A percentile compares a stretch with the other conserved stretches of the same genome.
These are phyloP conservation scores for Babesia divergens DNA, from an alignment of 169 alveolate genomes.

Conservation along the genomic window DNA sequence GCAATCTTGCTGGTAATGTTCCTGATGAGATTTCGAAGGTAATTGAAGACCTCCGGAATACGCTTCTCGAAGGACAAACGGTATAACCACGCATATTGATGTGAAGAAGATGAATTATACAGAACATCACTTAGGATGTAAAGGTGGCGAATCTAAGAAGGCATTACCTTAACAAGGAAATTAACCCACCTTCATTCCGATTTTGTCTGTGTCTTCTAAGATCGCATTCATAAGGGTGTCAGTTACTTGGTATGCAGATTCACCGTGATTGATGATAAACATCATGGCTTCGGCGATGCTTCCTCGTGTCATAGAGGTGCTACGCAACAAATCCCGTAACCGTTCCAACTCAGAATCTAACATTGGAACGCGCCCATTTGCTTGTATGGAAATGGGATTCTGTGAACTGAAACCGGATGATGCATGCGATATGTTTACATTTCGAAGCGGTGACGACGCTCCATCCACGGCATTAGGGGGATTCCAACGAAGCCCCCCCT, in stretches of 20 bases:
- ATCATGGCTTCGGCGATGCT: conserved; percentile 54
- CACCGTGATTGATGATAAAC: conserved; percentile 60
- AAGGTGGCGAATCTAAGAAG: conserved; percentile 36
- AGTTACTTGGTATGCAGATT: conserved; percentile 57
- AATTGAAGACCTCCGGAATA: conserved; percentile 48
- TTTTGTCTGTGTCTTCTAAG: conserved; percentile 8
- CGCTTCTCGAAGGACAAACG: conserved; percentile 42
- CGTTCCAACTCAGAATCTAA: not conserved
- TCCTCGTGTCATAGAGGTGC: conserved; percentile 10
- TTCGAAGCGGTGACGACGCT: not conserved
- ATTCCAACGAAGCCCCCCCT: conserved; percentile 18
- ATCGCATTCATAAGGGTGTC: conserved; percentile 24
- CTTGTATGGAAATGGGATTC: not conserved
- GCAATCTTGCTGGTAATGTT: conserved; percentile 49
- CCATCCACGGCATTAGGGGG: conserved; percentile 24
- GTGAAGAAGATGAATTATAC: conserved; percentile 55
- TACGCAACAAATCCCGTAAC: conserved; percentile 6
- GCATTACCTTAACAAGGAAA: not conserved
- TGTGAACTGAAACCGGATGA: not conserved
- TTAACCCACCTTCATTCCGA: conserved; percentile 30
- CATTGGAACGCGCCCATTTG: conserved; percentile 34
- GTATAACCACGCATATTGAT: conserved; percentile 54
- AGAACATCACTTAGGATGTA: conserved; percentile 56
- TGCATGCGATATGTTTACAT: not conserved
- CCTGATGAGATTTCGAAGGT: conserved; percentile 13